phyloP scores from a whole-genome alignment of 2,329 filamentous ascomycete species.

The Sclerotinia borealis region DNA sequence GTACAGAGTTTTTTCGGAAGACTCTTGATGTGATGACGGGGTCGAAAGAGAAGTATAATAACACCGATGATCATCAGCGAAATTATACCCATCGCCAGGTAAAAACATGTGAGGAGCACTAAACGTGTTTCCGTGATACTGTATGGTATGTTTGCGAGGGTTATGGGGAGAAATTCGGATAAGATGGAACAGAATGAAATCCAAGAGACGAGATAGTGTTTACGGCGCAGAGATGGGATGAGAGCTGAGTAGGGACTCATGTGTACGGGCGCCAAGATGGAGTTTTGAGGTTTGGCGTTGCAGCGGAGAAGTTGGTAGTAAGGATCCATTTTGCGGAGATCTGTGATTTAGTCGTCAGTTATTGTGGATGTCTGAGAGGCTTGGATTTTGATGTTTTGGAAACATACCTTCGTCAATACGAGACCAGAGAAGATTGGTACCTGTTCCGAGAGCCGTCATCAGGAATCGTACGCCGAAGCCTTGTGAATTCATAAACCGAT shows the following conservation, averaged over 20 bases:
- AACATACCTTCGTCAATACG: constrained; percentile 36
- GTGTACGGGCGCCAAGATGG: constrained; percentile 38
- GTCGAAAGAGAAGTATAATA: not conserved
- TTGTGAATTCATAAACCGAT: constrained; percentile 37
- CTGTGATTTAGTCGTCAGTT: not conserved
- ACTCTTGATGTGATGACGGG: not conserved
- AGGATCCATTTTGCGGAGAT: constrained; percentile 19
- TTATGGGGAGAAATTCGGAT: not conserved
- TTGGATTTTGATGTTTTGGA: not conserved
- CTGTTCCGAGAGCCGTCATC: constrained; percentile 37
- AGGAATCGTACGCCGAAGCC: constrained; percentile 38
- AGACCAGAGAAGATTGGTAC: constrained; percentile 38
- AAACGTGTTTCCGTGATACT: not conserved
- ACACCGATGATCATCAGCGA: not conserved
- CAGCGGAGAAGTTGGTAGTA: constrained; percentile 36
- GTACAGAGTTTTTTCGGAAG: not conserved
- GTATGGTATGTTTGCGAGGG: not conserved
- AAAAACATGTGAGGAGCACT: not conserved
- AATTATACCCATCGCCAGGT: not conserved
- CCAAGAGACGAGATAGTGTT: constrained; percentile 25
- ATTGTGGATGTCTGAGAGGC: constrained; percentile 20
- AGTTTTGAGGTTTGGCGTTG: constrained; percentile 32
- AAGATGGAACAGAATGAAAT: not conserved
- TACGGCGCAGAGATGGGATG: constrained; percentile 33
- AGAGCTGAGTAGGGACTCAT: constrained; percentile 44